These are phyloP conservation scores for Pseudophaeomoniella oleicola DNA, from an alignment of 2,329 filamentous ascomycete species.

Conservation along the genomic window DNA sequence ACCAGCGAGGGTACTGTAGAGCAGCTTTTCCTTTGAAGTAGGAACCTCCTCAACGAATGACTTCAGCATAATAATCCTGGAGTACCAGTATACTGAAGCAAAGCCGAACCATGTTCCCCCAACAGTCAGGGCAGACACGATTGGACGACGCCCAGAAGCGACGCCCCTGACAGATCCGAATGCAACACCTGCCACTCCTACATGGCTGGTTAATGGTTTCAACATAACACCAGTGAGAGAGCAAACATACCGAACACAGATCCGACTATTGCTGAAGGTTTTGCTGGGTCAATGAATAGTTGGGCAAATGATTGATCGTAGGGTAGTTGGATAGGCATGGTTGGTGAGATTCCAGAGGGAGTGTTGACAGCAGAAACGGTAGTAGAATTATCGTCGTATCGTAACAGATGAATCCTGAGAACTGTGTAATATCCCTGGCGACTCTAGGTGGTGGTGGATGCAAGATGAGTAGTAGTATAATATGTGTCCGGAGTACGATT, in stretches of 20 bases:
- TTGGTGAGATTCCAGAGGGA: too few relatives aligned
- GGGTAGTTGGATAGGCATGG: too few relatives aligned
- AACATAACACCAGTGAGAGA: neutral
- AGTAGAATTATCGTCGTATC: too few relatives aligned
- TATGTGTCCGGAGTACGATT: too few relatives aligned
- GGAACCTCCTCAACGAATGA: constrained; percentile 1
- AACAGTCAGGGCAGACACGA: constrained; percentile 2
- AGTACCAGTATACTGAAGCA: constrained; percentile 5
- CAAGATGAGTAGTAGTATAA: too few relatives aligned
- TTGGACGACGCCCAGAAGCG: neutral
- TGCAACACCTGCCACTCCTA: neutral
- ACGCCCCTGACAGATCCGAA: neutral
- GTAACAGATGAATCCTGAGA: too few relatives aligned
- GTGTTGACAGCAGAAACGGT: too few relatives aligned
- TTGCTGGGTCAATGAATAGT: too few relatives aligned
- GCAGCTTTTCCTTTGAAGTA: neutral
- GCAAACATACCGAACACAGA: constrained; percentile 1
- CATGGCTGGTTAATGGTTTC: neutral
- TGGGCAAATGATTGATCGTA: too few relatives aligned
- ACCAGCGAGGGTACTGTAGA: constrained; percentile 9
- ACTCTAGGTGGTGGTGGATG: too few relatives aligned
- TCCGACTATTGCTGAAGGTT: neutral
- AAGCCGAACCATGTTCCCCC: constrained; percentile 4
- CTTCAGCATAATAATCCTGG: too few relatives aligned
- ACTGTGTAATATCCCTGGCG: too few relatives aligned